Evolutionary conservation across 2,329 filamentous ascomycete genomes (phyloP).

Genomic region (Pseudogymnoascus destructans): DNA sequence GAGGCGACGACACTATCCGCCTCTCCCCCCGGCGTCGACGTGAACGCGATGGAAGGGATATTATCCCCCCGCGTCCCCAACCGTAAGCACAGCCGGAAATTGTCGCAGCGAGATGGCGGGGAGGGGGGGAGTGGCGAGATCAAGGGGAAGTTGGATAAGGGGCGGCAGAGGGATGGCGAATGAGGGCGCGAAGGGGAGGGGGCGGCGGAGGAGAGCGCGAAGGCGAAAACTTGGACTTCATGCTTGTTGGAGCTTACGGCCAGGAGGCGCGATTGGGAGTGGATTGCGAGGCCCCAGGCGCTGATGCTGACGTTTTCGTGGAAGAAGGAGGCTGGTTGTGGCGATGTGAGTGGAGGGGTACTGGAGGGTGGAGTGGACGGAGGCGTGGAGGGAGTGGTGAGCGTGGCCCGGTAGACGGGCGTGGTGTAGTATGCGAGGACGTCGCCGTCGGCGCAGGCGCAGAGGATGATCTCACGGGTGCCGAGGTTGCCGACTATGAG

Average conservation of each 20-base stretch:
- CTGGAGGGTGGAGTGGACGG: background rate
- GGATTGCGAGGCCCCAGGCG: constrained; percentile 82
- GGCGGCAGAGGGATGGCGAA: no score
- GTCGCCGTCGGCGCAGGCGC: constrained; percentile 63
- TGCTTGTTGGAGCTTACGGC: constrained; percentile 70
- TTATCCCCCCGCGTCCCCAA: constrained; percentile 16
- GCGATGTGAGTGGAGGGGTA: background rate
- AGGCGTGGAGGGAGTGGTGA: background rate
- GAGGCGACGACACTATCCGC: constrained; percentile 19
- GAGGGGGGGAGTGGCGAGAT: background rate
- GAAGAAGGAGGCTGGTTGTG: constrained; percentile 41
- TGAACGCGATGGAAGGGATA: constrained; percentile 23
- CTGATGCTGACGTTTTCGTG: constrained; percentile 62
- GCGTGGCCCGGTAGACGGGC: constrained; percentile 9
- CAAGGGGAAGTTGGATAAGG: background rate
- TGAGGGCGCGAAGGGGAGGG: background rate
- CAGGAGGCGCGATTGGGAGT: constrained; percentile 68
- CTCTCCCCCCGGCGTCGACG: constrained; percentile 14
- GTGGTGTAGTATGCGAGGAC: constrained; percentile 54
- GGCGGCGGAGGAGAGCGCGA: constrained; percentile 23
- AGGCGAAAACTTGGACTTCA: constrained; percentile 41
- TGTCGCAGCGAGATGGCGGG: background rate
- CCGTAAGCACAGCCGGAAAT: background rate
- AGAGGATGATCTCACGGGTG: constrained; percentile 52
- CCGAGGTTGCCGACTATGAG: constrained; percentile 58